Conservation (phyloP, 208 protist genomes). For the Trypanosoma lewisi region DNA sequence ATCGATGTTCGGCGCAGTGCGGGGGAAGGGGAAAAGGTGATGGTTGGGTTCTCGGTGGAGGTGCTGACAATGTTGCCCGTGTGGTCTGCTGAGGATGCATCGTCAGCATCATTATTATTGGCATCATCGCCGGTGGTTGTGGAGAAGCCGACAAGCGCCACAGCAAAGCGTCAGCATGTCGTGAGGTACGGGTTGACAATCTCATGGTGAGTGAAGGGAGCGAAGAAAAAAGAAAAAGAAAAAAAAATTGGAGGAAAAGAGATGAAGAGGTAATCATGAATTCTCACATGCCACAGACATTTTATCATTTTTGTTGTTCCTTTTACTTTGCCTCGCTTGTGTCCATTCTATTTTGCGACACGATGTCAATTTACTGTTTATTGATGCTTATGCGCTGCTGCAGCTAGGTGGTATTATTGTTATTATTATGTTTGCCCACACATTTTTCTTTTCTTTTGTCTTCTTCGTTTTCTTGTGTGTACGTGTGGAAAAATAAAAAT, state of each 20-base stretch:
- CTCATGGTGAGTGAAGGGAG: conserved; percentile 2
- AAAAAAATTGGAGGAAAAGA: not conserved
- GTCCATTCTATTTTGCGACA: not conserved
- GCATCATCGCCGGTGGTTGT: not conserved
- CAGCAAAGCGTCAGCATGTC: conserved; percentile 6
- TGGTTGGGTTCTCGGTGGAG: conserved; percentile 23
- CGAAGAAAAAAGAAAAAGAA: not conserved
- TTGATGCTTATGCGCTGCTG: not conserved
- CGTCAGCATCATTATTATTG: not conserved
- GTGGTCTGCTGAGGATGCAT: not conserved
- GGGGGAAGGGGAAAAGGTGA: conserved; percentile 1
- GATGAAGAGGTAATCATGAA: not conserved
- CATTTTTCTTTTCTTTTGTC: conserved; percentile 11
- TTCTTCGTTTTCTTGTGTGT: conserved; percentile 12
- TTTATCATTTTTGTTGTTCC: not conserved
- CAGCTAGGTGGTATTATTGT: not conserved
- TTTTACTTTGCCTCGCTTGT: not conserved
- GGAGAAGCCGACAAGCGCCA: not conserved
- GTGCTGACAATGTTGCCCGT: conserved; percentile 8
- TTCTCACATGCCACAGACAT: not conserved
- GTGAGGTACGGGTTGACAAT: conserved; percentile 14
- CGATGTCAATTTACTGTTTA: no score
- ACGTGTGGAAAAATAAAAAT: no score
- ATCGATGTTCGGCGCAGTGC: not conserved
- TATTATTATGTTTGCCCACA: not conserved